Evolutionary conservation across 1,284 basidiomycete genomes (phyloP).

Genomic region (Papiliotrema nemorosa): DNA sequence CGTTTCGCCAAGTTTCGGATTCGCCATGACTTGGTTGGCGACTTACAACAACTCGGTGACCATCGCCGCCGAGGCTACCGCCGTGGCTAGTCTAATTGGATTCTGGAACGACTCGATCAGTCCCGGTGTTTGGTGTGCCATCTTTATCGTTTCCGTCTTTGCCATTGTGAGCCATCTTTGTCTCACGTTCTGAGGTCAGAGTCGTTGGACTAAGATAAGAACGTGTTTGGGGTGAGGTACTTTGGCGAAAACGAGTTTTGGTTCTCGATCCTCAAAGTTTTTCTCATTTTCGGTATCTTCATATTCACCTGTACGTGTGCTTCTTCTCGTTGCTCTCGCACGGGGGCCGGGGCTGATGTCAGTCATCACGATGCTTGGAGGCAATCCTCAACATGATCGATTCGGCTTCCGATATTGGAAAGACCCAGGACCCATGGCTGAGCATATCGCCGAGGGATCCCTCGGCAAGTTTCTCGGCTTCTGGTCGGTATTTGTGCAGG

Average conservation of each 20-base stretch:
- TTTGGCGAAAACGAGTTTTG: slow-evolving; percentile 17
- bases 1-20: slow-evolving; percentile 10
- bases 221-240: slow-evolving; percentile 11
- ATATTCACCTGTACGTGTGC: slow-evolving; percentile 18
- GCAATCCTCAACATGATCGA: slow-evolving; percentile 57
- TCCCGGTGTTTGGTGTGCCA: slow-evolving; percentile 51
- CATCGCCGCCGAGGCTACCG: not conserved
- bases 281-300: slow-evolving; percentile 60
- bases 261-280: slow-evolving; percentile 43
- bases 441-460: slow-evolving; percentile 28
- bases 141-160: slow-evolving; percentile 47
- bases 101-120: slow-evolving; percentile 46
- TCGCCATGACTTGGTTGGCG: slow-evolving; percentile 14
- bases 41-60: slow-evolving; percentile 11
- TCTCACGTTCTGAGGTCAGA: no score
- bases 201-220: no score
- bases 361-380: slow-evolving; percentile 60
- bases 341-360: slow-evolving; percentile 52
- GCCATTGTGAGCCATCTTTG: no score
- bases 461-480: slow-evolving; percentile 62
- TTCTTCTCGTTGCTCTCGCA: not conserved
- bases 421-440: slow-evolving; percentile 56
- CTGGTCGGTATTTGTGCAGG: slow-evolving; percentile 65
- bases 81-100: slow-evolving; percentile 18
- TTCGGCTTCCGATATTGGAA: slow-evolving; percentile 62